Evolutionary conservation across 768 basidiomycete species (phyloP), one percentile per base, ranked within the genome.

Genomic region (Podaxis rugospora): DNA sequence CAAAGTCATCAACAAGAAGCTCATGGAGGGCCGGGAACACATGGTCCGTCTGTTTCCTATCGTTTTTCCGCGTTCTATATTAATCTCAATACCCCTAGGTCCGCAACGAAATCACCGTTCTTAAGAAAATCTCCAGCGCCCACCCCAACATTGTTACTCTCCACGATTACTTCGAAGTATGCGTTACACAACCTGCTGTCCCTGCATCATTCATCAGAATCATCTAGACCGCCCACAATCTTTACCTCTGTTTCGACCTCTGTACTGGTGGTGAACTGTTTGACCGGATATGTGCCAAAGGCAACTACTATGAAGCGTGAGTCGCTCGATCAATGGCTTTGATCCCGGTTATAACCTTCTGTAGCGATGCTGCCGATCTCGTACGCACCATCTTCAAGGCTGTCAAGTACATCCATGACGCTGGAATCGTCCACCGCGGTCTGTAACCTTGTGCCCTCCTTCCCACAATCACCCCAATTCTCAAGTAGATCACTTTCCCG

Each of bases 1-100:
- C 84, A 99, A 99, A 75, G 97, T 98, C 69, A 95, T 98, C 77
- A 98, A 96, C 86, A 98, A 98, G 83, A 94, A 95, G 70, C 85
- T 97, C 61, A 97, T 97, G 95, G 92, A 96, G 71, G 96, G 96
- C 4, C 82, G 96, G 64, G 96, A 98, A 76, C 88, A 95, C 72
- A 98, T 99, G 96, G 96, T 95, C 21, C 66, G 86, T 70, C 39
- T 32, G 5, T 52, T 59, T 39, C 42, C 46, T 54, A 40, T 62
- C 44, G 57, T 61, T 52, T 37, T 51, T 27, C 13, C 49, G 50
- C 25, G 35, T 46, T 18, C 47, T 27, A 4, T 49, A 49, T 49
- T 21, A 2, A 47, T 25, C 7, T 27, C 47, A 49, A 49, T 25
- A 64, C 57, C 61, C 23, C 37, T 66, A 96, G 95, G 92, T 97